Evolutionary conservation across 225 moss, liverwort and hornwort species (phyloP).

Genomic region (Antitrichia curtipendula): DNA sequence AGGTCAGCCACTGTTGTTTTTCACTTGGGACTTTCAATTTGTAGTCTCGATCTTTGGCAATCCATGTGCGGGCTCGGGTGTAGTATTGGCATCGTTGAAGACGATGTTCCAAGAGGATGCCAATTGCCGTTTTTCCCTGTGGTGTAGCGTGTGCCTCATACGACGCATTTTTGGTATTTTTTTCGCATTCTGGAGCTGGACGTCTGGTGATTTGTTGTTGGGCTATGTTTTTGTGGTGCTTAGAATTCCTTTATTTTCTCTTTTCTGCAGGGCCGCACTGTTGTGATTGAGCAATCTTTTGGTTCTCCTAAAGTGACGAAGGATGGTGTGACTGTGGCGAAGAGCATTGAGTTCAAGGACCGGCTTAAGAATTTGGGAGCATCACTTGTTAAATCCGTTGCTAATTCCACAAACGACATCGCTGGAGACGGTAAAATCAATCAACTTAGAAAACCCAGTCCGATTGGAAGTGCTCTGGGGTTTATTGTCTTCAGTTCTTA

Average conservation of each 20-base stretch:
- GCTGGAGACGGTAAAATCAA: constrained; percentile 73
- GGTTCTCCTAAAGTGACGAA: constrained; percentile 92
- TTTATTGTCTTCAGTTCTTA: background rate
- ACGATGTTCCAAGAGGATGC: background rate
- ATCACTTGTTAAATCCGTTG: constrained; percentile 87
- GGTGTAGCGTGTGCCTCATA: background rate
- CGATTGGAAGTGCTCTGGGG: background rate
- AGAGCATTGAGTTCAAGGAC: constrained; percentile 85
- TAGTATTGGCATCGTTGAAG: background rate
- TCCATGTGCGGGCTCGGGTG: no score
- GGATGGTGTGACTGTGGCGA: constrained; percentile 92
- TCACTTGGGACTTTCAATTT: background rate
- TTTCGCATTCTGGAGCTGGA: no score
- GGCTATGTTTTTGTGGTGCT: background rate
- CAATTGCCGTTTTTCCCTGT: no score
- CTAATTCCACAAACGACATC: constrained; percentile 88
- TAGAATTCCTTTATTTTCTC: background rate
- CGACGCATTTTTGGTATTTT: no score
- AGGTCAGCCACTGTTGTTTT: constrained; percentile 13
- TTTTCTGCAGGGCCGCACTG: constrained; percentile 63
- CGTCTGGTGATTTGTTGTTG: no score
- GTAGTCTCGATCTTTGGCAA: no score
- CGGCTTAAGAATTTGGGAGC: constrained; percentile 81
- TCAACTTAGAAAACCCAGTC: background rate
- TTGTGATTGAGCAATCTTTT: constrained; percentile 86